A percentile compares a stretch with the other conserved stretches of the same genome.
These are phyloP conservation scores for Physaria fendleri DNA, from an alignment of 345 rosid species.

Conservation along the genomic window DNA sequence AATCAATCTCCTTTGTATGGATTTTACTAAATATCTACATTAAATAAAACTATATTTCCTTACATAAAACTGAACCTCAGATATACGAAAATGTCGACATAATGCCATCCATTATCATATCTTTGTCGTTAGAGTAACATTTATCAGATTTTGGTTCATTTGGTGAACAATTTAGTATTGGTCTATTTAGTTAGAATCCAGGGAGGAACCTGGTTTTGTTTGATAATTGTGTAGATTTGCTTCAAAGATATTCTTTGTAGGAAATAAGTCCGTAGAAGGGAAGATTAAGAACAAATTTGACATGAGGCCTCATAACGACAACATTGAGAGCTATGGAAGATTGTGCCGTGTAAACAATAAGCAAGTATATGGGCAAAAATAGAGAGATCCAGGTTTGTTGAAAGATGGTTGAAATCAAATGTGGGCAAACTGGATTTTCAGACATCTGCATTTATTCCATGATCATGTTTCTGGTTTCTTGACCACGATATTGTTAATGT, in stretches of 20 bases:
- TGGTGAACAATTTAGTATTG: neutral
- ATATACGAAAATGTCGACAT: too few species aligned
- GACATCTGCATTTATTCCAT: neutral
- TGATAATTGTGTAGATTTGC: neutral
- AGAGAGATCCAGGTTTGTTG: slow-evolving; percentile 74
- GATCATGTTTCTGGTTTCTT: slow-evolving; percentile 13
- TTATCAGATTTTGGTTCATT: neutral
- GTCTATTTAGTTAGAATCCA: neutral
- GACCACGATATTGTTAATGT: slow-evolving; percentile 75
- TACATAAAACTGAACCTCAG: too few species aligned
- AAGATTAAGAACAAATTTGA: slow-evolving; percentile 76
- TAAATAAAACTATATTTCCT: too few species aligned
- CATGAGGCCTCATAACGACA: slow-evolving; percentile 72
- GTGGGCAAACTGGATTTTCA: neutral
- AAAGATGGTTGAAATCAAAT: too few species aligned
- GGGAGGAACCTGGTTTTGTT: slow-evolving; percentile 1
- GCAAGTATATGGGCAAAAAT: slow-evolving; percentile 56
- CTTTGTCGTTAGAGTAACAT: neutral
- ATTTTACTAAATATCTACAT: too few species aligned
- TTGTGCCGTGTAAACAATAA: slow-evolving; percentile 76
- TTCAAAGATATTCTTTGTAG: slow-evolving; percentile 31
- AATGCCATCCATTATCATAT: too few species aligned
- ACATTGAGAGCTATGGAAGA: slow-evolving; percentile 68
- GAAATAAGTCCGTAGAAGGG: slow-evolving; percentile 60
- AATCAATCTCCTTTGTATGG: neutral